Evolutionary conservation across 202 grass and related monocot genomes (phyloP), one percentile per base, ranked within the genome.

Genomic region (Schoenoplectus triqueter): DNA sequence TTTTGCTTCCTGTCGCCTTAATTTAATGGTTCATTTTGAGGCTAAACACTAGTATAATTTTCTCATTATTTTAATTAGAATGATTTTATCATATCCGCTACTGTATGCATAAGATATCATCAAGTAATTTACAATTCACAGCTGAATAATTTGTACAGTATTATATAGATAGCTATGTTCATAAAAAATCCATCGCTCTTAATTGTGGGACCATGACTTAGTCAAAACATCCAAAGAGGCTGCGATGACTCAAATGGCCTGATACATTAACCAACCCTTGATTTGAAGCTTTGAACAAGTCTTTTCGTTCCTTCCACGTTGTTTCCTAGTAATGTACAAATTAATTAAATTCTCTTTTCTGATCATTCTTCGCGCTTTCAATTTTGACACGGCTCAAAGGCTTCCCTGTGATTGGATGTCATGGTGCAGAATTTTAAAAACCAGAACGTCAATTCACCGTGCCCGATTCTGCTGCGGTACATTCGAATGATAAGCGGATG

Each of bases 171-270:
- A 54, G 10, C 19, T 45, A 15, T 45, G 31, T 1, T 4, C 80
- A 82, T 44, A 82, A n/a, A 68, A 82, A 0, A 68, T 82, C 62
- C 7, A 14, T 60, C 2, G 8, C 17, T 17, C 48, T 21, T 22
- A 10, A 2, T n/a, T 66, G n/a, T 13, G 41, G 1, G 7, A 59
- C 14, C 31, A 48, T 50, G 62, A 82, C 80, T 14, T n/a, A 52
- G 45, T 82, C 63, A 67, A 3, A 66, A 31, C n/a, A 69, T 83
- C 70, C 65, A 83, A 70, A 70, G 49, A 69, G 81, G 81, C 50
- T 71, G 50, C 81, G 7, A 21, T 54, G 64, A 56, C 18, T 31
- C 51, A 70, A 81, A 51, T 71, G 18, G 52, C 11, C 55, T 14
- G 59, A 20, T 15, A n/a, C 21, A 59, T 22, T 8, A 67, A 82